These are phyloP conservation scores for Microsporum ferrugineum DNA, from an alignment of 2,329 filamentous ascomycete species.

Conservation along the genomic window DNA sequence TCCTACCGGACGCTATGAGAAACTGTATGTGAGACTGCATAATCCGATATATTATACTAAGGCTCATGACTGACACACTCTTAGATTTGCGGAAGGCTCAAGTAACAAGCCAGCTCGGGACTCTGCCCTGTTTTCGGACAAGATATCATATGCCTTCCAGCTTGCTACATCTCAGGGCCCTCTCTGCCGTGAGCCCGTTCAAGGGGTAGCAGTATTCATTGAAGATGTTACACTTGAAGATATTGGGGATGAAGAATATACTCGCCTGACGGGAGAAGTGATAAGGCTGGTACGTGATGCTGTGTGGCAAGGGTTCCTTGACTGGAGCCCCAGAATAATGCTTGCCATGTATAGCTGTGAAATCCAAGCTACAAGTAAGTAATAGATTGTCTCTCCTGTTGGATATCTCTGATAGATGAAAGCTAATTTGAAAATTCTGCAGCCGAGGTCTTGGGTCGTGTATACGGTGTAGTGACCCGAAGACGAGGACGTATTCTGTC, in stretches of 20 bases:
- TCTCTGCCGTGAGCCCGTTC: conserved; percentile 82
- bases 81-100: conserved; percentile 6
- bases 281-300: conserved; percentile 78
- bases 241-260: conserved; percentile 47
- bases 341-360: conserved; percentile 97
- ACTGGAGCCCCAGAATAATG: conserved; percentile 92
- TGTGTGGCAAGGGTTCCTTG: conserved; percentile 77
- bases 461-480: conserved; percentile 95
- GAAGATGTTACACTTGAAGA: conserved; percentile 61
- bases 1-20: conserved; percentile 56
- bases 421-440: conserved; percentile 14
- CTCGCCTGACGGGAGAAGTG: conserved; percentile 79
- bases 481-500: conserved; percentile 79
- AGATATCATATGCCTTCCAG: conserved; percentile 88
- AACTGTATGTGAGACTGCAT: conserved; percentile 36
- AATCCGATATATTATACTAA: background rate
- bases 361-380: conserved; percentile 80
- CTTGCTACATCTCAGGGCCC: conserved; percentile 80
- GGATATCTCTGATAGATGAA: conserved; percentile 11
- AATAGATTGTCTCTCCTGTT: background rate
- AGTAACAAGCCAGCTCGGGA: conserved; percentile 16
- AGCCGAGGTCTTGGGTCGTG: conserved; percentile 85
- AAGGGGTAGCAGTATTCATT: conserved; percentile 82
- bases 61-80: background rate
- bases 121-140: conserved; percentile 67